These are phyloP conservation scores for Eutypa lata DNA, from an alignment of 2,329 filamentous ascomycete species.

Conservation along the genomic window DNA sequence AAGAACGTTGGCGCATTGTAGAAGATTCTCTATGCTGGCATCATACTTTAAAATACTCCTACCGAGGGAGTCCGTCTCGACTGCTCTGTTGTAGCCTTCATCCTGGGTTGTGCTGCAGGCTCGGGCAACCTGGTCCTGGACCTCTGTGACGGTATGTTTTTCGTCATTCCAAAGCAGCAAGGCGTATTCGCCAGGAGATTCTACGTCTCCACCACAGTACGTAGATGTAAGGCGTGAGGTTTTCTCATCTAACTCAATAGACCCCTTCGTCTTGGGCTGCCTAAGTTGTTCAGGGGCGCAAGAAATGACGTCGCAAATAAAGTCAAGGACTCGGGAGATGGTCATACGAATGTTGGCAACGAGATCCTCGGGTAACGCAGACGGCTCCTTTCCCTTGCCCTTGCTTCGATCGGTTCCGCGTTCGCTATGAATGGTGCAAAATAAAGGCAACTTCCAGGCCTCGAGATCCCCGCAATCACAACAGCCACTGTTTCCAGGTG, in stretches of 20 bases:
- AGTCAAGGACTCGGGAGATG: constrained; percentile 81
- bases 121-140: constrained; percentile 82
- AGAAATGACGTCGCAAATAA: constrained; percentile 95
- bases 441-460: constrained; percentile 83
- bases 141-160: constrained; percentile 93
- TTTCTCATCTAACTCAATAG: constrained; percentile 77
- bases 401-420: constrained; percentile 47
- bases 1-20: constrained; percentile 78
- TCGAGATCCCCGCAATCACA: constrained; percentile 97
- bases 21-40: constrained; percentile 66
- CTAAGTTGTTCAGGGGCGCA: constrained; percentile 95
- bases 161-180: constrained; percentile 96
- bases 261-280: constrained; percentile 76
- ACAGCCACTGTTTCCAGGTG: constrained; percentile 88
- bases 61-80: constrained; percentile 86
- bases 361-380: constrained; percentile 70
- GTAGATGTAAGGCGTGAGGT: constrained; percentile 72
- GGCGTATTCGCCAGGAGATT: constrained; percentile 72
- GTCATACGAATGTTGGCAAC: constrained; percentile 78
- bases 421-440: constrained; percentile 89
- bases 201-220: constrained; percentile 68
- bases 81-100: constrained; percentile 71
- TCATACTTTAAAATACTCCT: constrained; percentile 80
- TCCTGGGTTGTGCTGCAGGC: constrained; percentile 73
- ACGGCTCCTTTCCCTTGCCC: constrained; percentile 58